Evolutionary conservation across 108 stramenopile species (phyloP), one percentile per base, ranked within the genome.

Genomic region (Tribonema minus): DNA sequence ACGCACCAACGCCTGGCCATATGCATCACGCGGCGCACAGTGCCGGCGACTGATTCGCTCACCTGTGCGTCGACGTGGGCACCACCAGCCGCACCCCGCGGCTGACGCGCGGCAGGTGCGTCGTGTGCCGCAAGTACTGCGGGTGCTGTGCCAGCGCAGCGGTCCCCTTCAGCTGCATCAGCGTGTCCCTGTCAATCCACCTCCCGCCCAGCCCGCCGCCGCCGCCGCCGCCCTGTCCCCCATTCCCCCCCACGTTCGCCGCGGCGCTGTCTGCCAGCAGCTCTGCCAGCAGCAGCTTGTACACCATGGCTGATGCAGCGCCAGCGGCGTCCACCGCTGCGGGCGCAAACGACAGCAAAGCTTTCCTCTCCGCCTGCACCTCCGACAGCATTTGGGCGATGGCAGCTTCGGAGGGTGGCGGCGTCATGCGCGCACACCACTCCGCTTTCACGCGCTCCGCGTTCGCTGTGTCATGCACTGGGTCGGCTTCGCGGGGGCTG

Each of bases 131-230:
- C n/a, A 81, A 40, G 63, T 71, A 81, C 63, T 81, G 31, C 15
- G 80, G 80, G 63, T 71, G 64, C 34, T 81, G 80, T 0, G 69
- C 69, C 9, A 81, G 65, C 1, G 62, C 61, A n/a, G 80, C 80
- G 0, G 80, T 70, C 31, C 80, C 80, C 61, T 68, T 35, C 23
- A 81, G 63, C 40, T 81, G 70, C 23, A 41, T 27, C n/a, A 38
- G 62, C 38, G 62, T 3, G 28, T 38, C 12, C 63, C 32, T 64
- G 15, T 76, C 75, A 30, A 76, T 76, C 75, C 75, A 76, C 37
- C 75, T 35, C 20, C 65, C 65, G 29, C 65, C 65, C 15, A 76
- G 65, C 26, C 75, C 75, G 35, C 75, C 75, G 0, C 31, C 36
- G 27, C 61, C 20, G 3, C 66, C 75, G 1, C 65, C 37, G 31